A percentile compares a stretch with the other conserved stretches of the same genome.
Conservation (phyloP, 1,284 basidiomycete genomes). For the Boletus mariae region DNA sequence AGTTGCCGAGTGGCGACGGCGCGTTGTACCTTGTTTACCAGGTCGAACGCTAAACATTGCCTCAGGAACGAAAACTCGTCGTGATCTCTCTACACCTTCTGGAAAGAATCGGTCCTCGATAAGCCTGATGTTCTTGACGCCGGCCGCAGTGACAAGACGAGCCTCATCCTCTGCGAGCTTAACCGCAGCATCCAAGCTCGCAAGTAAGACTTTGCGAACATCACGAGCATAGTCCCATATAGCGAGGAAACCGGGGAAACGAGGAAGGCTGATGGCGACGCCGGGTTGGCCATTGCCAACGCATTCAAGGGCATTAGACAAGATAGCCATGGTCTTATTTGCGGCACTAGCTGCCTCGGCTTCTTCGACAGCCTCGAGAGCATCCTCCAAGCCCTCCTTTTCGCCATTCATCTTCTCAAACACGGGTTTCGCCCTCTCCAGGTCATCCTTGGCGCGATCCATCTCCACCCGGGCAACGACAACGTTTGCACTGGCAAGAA, state of each 20-base stretch:
- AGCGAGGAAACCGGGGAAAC: slow-evolving; percentile 84
- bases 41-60: slow-evolving; percentile 84
- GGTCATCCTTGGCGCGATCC: slow-evolving; percentile 69
- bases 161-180: slow-evolving; percentile 83
- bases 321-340: slow-evolving; percentile 53
- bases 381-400: slow-evolving; percentile 73
- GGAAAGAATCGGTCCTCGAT: slow-evolving; percentile 83
- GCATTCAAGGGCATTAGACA: slow-evolving; percentile 73
- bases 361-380: slow-evolving; percentile 82
- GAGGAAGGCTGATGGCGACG: slow-evolving; percentile 61
- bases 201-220: slow-evolving; percentile 76
- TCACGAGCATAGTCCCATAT: slow-evolving; percentile 90
- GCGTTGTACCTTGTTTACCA: slow-evolving; percentile 45
- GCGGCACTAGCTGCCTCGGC: slow-evolving; percentile 57
- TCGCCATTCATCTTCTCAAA: slow-evolving; percentile 83
- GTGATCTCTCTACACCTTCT: slow-evolving; percentile 72
- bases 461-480: slow-evolving; percentile 82
- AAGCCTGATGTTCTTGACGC: slow-evolving; percentile 67
- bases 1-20: slow-evolving; percentile 41
- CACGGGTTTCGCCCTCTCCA: slow-evolving; percentile 74
- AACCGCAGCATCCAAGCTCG: slow-evolving; percentile 82
- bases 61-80: slow-evolving; percentile 88
- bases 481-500: slow-evolving; percentile 85
- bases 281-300: slow-evolving; percentile 76
- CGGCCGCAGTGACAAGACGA: slow-evolving; percentile 61